Evolutionary conservation across 208 protist species (phyloP).

Genomic region (Leishmania aethiopica): DNA sequence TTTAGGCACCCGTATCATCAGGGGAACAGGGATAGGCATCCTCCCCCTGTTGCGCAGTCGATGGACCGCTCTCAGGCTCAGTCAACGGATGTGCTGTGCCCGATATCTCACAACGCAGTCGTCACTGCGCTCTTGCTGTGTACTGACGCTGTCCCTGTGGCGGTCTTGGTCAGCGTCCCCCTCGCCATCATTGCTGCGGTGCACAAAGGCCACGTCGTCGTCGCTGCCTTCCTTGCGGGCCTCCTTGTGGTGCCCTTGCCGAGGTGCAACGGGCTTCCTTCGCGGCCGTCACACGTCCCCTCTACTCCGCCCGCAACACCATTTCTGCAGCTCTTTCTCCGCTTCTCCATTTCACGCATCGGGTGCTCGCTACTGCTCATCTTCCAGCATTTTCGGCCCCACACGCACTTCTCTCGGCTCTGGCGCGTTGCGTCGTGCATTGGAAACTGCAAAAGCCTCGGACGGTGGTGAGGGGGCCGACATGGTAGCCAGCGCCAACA

Average conservation of each 20-base stretch:
- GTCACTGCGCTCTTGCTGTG: not conserved
- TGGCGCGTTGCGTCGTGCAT: not conserved
- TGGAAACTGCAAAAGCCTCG: not conserved
- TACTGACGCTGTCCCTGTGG: not conserved
- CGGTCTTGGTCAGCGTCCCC: not conserved
- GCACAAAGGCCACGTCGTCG: not conserved
- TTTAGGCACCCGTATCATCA: not conserved
- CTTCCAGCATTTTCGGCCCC: not conserved
- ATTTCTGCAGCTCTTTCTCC: not conserved
- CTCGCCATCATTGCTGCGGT: not conserved
- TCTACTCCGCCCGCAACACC: not conserved
- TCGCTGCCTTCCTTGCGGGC: not conserved
- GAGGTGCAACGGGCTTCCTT: not conserved
- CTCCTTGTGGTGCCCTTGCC: not conserved
- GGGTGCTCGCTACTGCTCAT: slow-evolving; percentile 1
- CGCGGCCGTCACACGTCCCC: not conserved
- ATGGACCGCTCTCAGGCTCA: not conserved
- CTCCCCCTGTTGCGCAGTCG: not conserved
- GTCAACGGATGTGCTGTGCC: not conserved
- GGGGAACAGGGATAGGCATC: not conserved
- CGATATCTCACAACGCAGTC: not conserved
- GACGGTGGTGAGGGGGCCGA: not conserved
- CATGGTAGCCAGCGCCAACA: not conserved
- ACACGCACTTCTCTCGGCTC: not conserved
- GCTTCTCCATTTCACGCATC: not conserved